Conservation (phyloP, 2,329 filamentous ascomycete species). For the Cladosporium sphaerospermum region DNA sequence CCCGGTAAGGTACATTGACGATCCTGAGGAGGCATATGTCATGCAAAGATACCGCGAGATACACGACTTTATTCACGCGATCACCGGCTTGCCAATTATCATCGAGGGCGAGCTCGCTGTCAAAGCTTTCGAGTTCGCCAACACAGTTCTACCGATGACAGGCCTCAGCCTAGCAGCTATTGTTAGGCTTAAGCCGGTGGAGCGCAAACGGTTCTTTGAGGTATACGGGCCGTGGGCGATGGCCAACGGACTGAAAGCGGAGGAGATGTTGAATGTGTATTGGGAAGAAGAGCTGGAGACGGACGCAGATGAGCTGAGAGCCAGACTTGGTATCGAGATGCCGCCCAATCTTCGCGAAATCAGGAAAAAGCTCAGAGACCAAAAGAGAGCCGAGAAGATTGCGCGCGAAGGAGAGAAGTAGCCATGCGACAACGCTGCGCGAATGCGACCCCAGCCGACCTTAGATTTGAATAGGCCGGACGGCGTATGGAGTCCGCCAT, state of each 20-base stretch:
- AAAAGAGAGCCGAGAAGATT: constrained; percentile 60
- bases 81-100: constrained; percentile 83
- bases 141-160: constrained; percentile 92
- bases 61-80: constrained; percentile 95
- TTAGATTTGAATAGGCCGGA: too few species aligned
- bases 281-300: constrained; percentile 93
- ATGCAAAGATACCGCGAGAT: constrained; percentile 97
- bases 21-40: constrained; percentile 93
- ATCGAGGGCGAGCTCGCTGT: constrained; percentile 96
- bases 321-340: constrained; percentile 73
- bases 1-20: constrained; percentile 81
- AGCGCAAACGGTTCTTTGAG: constrained; percentile 60
- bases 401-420: constrained; percentile 19
- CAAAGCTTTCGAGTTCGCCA: constrained; percentile 95
- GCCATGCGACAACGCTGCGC: too few species aligned
- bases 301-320: constrained; percentile 69
- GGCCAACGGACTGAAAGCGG: constrained; percentile 66
- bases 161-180: constrained; percentile 74
- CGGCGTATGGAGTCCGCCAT: too few species aligned
- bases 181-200: constrained; percentile 55
- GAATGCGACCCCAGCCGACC: too few species aligned
- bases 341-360: constrained; percentile 81
- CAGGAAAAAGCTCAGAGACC: constrained; percentile 62
- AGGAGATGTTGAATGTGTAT: constrained; percentile 90
- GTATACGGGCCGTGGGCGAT: constrained; percentile 89